Evolutionary conservation across 441 rosid species (phyloP).

Genomic region (Erodium texanum): DNA sequence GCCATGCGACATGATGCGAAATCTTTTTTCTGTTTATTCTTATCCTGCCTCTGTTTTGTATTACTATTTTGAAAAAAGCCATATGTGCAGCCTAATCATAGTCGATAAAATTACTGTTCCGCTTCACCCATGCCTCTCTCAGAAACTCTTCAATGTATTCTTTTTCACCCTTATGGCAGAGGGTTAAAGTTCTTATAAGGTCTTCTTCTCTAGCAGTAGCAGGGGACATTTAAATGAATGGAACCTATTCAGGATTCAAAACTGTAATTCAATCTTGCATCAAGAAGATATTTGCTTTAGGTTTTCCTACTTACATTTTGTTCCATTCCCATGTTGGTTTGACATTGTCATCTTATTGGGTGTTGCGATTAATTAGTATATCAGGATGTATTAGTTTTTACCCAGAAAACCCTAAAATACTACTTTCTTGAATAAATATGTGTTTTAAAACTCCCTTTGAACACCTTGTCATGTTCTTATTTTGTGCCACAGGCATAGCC

Average conservation of each 20-base stretch:
- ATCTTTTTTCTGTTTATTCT: background rate
- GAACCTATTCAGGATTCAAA: background rate
- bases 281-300: background rate
- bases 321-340: background rate
- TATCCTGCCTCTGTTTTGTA: background rate
- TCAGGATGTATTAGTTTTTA: background rate
- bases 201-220: background rate
- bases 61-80: background rate
- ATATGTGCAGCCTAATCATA: background rate
- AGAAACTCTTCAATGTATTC: no score
- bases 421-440: background rate
- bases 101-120: no score
- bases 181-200: background rate
- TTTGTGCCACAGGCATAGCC: conserved; percentile 22
- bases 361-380: background rate
- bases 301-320: background rate
- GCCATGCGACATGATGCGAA: background rate
- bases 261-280: background rate
- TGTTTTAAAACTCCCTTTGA: background rate
- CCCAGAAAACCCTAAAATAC: background rate
- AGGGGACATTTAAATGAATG: background rate
- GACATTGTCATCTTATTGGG: no score
- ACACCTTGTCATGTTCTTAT: background rate
- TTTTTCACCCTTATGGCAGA: background rate
- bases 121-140: no score